Percentiles rank a stretch among this genome's conserved stretches.
phyloP scores from a whole-genome alignment of 495 filamentous ascomycete species.

The Chaetomium fimeti region DNA sequence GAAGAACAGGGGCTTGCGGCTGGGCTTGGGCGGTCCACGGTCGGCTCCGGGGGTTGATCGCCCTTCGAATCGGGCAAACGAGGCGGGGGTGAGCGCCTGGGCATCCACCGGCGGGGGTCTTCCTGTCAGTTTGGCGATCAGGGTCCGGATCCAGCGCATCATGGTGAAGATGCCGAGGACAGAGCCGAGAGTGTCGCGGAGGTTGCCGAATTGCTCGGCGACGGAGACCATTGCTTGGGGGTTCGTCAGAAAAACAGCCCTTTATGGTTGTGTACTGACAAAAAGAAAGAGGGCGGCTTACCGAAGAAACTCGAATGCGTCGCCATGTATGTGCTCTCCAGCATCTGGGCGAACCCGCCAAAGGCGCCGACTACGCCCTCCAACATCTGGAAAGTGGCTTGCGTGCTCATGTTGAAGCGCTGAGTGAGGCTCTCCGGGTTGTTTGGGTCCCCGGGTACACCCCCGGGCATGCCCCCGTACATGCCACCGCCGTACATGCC shows the following conservation, averaged over 20 bases:
- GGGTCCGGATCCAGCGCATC: slow-evolving; percentile 87
- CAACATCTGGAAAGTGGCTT: slow-evolving; percentile 98
- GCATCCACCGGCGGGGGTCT: slow-evolving; percentile 84
- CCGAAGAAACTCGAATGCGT: slow-evolving; percentile 98
- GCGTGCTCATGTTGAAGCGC: slow-evolving; percentile 85
- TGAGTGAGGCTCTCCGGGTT: slow-evolving; percentile 91
- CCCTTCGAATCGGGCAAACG: slow-evolving; percentile 87
- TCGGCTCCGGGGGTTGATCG: slow-evolving; percentile 38
- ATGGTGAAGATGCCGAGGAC: slow-evolving; percentile 93
- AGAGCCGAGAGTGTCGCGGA: slow-evolving; percentile 92
- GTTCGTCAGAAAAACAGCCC: slow-evolving; percentile 26
- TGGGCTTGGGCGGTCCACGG: slow-evolving; percentile 63
- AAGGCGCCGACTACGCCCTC: slow-evolving; percentile 98
- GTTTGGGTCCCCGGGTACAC: slow-evolving; percentile 69
- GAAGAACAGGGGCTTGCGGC: slow-evolving; percentile 91
- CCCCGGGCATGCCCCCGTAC: slow-evolving; percentile 56
- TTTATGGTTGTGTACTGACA: background rate
- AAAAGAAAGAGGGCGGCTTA: slow-evolving; percentile 48
- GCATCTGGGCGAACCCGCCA: slow-evolving; percentile 97
- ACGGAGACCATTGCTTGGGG: slow-evolving; percentile 94
- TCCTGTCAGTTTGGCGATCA: slow-evolving; percentile 92
- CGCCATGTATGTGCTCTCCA: slow-evolving; percentile 99
- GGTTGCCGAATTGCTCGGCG: slow-evolving; percentile 91
- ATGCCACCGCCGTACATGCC: slow-evolving; percentile 66
- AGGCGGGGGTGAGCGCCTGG: slow-evolving; percentile 78